phyloP scores from a whole-genome alignment of 2,329 filamentous ascomycete genomes.

The Alternaria hordeiaustralica region DNA sequence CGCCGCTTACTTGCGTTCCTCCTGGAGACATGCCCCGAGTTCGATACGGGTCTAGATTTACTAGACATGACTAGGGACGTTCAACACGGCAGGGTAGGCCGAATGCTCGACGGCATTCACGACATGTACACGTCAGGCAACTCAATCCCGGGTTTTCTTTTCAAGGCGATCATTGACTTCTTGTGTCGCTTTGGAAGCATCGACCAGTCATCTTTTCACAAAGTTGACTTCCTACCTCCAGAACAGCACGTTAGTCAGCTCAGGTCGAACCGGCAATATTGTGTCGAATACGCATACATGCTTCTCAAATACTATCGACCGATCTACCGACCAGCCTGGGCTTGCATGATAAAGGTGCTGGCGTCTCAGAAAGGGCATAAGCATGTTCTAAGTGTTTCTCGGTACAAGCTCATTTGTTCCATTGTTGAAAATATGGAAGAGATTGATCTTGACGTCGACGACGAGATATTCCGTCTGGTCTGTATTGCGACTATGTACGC shows the following conservation, averaged over 20 bases:
- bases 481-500: conserved; percentile 43
- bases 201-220: conserved; percentile 6
- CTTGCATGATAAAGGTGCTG: conserved; percentile 33
- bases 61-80: conserved; percentile 25
- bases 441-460: conserved; percentile 44
- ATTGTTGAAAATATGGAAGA: conserved; percentile 37
- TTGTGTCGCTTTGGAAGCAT: conserved; percentile 41
- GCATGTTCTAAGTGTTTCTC: conserved; percentile 8
- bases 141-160: conserved; percentile 32
- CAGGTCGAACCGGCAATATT: conserved; percentile 29
- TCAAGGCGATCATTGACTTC: conserved; percentile 38
- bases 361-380: conserved; percentile 12
- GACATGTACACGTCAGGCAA: conserved; percentile 6
- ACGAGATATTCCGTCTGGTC: conserved; percentile 35
- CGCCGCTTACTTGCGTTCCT: conserved; percentile 63
- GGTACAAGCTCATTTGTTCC: conserved; percentile 32
- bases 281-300: conserved; percentile 38
- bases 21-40: conserved; percentile 50
- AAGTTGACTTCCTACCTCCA: conserved; percentile 9
- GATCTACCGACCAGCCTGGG: conserved; percentile 39
- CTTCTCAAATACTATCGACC: conserved; percentile 34
- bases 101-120: conserved; percentile 29
- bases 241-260: conserved; percentile 28
- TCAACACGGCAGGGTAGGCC: conserved; percentile 26
- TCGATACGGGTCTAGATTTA: conserved; percentile 26